A percentile compares a stretch with the other conserved stretches of the same genome.
These are phyloP conservation scores for Talaromyces pinophilus DNA, from an alignment of 2,329 filamentous ascomycete genomes.

Conservation along the genomic window DNA sequence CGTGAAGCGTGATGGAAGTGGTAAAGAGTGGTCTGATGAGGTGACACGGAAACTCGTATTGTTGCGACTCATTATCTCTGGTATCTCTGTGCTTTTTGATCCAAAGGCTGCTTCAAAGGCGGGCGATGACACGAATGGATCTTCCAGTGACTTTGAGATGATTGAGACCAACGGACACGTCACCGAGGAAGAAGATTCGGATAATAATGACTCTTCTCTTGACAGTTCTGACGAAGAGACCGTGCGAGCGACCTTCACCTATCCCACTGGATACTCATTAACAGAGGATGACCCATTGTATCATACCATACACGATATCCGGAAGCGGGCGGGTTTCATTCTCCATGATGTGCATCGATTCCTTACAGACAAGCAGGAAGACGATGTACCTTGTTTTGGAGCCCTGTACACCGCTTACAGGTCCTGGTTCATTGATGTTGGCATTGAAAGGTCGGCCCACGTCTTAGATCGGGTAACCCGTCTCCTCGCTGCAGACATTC, in stretches of 20 bases:
- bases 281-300: slow-evolving; percentile 66
- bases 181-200: slow-evolving; percentile 28
- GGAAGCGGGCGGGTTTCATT: slow-evolving; percentile 75
- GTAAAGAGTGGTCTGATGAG: slow-evolving; percentile 99
- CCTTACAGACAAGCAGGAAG: slow-evolving; percentile 79
- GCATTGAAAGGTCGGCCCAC: slow-evolving; percentile 92
- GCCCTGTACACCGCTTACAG: slow-evolving; percentile 88
- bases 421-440: slow-evolving; percentile 96
- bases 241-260: slow-evolving; percentile 81
- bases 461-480: slow-evolving; percentile 84
- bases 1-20: slow-evolving; percentile 88
- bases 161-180: slow-evolving; percentile 41
- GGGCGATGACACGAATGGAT: slow-evolving; percentile 45
- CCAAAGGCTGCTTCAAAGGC: slow-evolving; percentile 67
- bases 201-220: slow-evolving; percentile 50
- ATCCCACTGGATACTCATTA: slow-evolving; percentile 83
- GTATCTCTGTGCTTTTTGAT: slow-evolving; percentile 87
- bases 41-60: slow-evolving; percentile 87
- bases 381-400: slow-evolving; percentile 94
- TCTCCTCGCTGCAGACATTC: slow-evolving; percentile 81
- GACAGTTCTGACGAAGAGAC: slow-evolving; percentile 60
- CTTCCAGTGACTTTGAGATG: slow-evolving; percentile 50
- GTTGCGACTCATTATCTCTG: slow-evolving; percentile 83
- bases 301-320: slow-evolving; percentile 73
- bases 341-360: slow-evolving; percentile 84